Evolutionary conservation across 441 rosid species (phyloP), one percentile per base, ranked within the genome.

Genomic region (Adansonia rubrostipa): DNA sequence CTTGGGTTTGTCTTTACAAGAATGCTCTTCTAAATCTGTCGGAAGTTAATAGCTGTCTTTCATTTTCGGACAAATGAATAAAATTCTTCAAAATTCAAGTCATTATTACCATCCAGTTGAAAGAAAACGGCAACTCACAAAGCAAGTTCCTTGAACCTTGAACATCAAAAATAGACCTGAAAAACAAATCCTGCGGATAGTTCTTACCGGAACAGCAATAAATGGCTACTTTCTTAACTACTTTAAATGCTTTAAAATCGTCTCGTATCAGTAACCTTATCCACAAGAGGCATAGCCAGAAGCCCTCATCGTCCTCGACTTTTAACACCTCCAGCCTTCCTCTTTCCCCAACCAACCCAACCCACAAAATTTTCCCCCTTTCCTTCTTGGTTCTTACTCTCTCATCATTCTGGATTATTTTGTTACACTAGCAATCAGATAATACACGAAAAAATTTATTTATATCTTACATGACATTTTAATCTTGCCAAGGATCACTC

Each of bases 401-500:
- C 17, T n/a, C 63, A 54, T 71, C 36, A 36, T 36, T 36, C 75
- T 22, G 63, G 47, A 28, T 53, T 33, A 33, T 53, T 53, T 33
- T 53, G 58, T 33, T 15, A 53, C 45, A 53, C 45, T 19, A 68
- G 50, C 54, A 68, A 45, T 68, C 56, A 67, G 10, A 9, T 66
- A n/a, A 66, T 66, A 66, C 51, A 42, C 1, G 71, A 44, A 53
- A 51, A 4, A 0, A 4, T 71, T 71, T 24, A 50, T 70, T 50
- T 6, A 50, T 14, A 71, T 3, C 7, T 70, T 28, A 71, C 22
- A 53, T 0, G 4, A 71, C 6, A 72, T 13, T 24, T 85, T 82
- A 92, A 75, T 90, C 96, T 40, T 89, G 87, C 98, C 99, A 93
- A 15, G 99, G 98, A 87, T 94, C 98, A 66, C 77, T 88, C 87